Conservation (phyloP, 345 rosid species). For the Hibiscus syriacus region DNA sequence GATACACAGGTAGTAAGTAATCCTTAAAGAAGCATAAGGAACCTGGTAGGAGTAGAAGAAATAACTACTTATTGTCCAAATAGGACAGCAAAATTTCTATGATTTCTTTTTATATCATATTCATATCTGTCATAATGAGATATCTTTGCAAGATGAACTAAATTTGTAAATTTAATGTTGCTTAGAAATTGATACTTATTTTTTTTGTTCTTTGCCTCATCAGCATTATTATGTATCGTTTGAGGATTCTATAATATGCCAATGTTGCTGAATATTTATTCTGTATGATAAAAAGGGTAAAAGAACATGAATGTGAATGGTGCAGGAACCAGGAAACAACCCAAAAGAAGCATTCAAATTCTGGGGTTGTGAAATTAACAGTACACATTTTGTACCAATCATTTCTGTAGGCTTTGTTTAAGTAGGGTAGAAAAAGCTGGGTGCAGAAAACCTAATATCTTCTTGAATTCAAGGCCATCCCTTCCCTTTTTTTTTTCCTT, state of each 20-base stretch:
- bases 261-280: too few relatives aligned
- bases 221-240: not conserved
- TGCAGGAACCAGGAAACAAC: too few relatives aligned
- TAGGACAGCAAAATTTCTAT: conserved; percentile 36
- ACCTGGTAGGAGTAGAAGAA: conserved; percentile 34
- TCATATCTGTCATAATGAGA: conserved; percentile 31
- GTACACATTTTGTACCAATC: too few relatives aligned
- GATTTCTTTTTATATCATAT: conserved; percentile 41
- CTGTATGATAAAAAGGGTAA: too few relatives aligned
- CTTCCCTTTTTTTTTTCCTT: too few relatives aligned
- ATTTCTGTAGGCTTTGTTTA: not conserved
- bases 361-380: too few relatives aligned
- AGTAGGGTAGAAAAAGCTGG: not conserved
- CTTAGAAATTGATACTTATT: conserved; percentile 16
- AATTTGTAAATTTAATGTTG: conserved; percentile 30
- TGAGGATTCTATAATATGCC: not conserved
- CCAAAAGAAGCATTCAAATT: too few relatives aligned
- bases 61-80: conserved; percentile 35
- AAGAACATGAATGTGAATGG: too few relatives aligned
- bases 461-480: too few relatives aligned
- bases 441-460: conserved; percentile 11
- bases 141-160: conserved; percentile 37
- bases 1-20: conserved; percentile 20
- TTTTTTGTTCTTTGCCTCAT: conserved; percentile 5
- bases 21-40: conserved; percentile 21